Evolutionary conservation across 768 basidiomycete species (phyloP).

Genomic region (Trametes cinnabarina): DNA sequence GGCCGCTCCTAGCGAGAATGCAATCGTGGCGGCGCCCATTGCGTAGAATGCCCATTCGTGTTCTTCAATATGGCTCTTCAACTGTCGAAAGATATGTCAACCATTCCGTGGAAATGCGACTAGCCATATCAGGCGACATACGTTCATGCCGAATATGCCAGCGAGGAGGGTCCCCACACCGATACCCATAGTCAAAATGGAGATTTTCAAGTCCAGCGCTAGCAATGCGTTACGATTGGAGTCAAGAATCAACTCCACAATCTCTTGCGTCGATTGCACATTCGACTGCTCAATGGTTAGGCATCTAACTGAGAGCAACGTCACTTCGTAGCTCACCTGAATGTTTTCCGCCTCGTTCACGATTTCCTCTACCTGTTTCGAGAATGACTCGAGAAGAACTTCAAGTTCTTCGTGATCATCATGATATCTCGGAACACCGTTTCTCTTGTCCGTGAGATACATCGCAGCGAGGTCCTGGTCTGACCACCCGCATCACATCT

Average conservation of each 20-base stretch:
- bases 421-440: conserved; percentile 52
- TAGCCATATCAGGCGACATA: conserved; percentile 39
- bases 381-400: conserved; percentile 88
- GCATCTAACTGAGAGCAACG: not conserved
- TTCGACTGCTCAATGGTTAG: conserved; percentile 57
- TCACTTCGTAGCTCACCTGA: conserved; percentile 47
- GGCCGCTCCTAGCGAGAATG: conserved; percentile 20
- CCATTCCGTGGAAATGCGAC: not conserved
- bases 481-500: conserved; percentile 28
- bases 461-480: conserved; percentile 94
- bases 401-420: conserved; percentile 93
- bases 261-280: conserved; percentile 96
- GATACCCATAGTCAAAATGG: conserved; percentile 92
- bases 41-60: conserved; percentile 27
- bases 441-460: conserved; percentile 89
- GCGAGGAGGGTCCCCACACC: conserved; percentile 88
- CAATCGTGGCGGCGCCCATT: conserved; percentile 24
- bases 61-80: conserved; percentile 29
- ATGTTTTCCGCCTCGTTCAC: conserved; percentile 90
- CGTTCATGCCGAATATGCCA: conserved; percentile 96
- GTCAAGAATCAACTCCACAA: conserved; percentile 94
- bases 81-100: conserved; percentile 29
- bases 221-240: conserved; percentile 92
- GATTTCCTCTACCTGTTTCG: conserved; percentile 96
- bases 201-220: conserved; percentile 89